Evolutionary conservation across 2,329 filamentous ascomycete genomes (phyloP).

Genomic region (Xylogone sp.): DNA sequence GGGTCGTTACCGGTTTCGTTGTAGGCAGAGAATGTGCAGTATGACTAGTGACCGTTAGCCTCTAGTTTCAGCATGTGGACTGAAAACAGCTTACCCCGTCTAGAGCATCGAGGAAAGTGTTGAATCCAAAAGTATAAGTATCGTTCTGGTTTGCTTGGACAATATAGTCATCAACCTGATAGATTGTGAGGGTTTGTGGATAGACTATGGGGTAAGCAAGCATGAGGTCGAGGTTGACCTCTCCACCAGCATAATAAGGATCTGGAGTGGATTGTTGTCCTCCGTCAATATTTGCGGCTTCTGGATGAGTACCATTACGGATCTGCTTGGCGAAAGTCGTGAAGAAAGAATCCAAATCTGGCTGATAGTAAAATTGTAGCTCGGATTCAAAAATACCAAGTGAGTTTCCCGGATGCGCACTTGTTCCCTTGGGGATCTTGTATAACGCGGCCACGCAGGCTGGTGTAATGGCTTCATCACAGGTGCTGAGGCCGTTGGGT

Average conservation of each 20-base stretch:
- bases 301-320: constrained; percentile 33
- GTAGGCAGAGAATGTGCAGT: constrained; percentile 38
- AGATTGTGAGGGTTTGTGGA: constrained; percentile 39
- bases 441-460: constrained; percentile 39
- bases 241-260: constrained; percentile 28
- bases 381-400: constrained; percentile 39
- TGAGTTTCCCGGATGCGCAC: constrained; percentile 32
- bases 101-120: constrained; percentile 43
- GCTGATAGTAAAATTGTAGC: constrained; percentile 38
- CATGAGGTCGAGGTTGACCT: constrained; percentile 39
- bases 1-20: constrained; percentile 34
- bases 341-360: constrained; percentile 37
- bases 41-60: constrained; percentile 22
- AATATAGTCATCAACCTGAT: constrained; percentile 36
- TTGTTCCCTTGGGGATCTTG: constrained; percentile 34
- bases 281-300: constrained; percentile 34
- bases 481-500: constrained; percentile 39
- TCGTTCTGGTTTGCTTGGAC: constrained; percentile 23
- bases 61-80: too few relatives aligned
- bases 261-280: constrained; percentile 25
- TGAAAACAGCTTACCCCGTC: constrained; percentile 27
- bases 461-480: constrained; percentile 15
- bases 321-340: constrained; percentile 25
- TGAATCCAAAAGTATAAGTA: constrained; percentile 37
- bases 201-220: constrained; percentile 41